A percentile compares a stretch with the other conserved stretches of the same genome.
These are phyloP conservation scores for Aspergillus sclerotioniger DNA, from an alignment of 495 filamentous ascomycete genomes.

Conservation along the genomic window DNA sequence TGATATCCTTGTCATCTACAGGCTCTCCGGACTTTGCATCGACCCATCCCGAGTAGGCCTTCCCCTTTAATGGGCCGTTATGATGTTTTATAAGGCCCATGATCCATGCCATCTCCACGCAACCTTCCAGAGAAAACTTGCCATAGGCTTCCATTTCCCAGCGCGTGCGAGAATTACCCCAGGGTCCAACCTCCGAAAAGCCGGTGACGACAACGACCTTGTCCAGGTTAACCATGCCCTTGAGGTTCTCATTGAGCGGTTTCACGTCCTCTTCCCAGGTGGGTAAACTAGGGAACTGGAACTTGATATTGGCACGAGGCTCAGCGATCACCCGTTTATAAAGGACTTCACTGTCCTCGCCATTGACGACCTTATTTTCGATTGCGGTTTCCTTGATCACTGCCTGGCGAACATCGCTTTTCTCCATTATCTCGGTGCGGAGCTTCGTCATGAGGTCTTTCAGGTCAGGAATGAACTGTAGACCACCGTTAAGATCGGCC, in stretches of 20 bases:
- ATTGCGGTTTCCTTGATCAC: conserved; percentile 94
- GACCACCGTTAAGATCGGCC: conserved; percentile 94
- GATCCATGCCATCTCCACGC: conserved; percentile 99
- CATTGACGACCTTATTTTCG: conserved; percentile 97
- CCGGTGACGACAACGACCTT: conserved; percentile 97
- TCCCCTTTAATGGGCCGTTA: conserved; percentile 96
- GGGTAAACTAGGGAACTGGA: conserved; percentile 84
- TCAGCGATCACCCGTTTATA: conserved; percentile 91
- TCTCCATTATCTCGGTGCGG: conserved; percentile 88
- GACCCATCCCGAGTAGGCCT: conserved; percentile 96
- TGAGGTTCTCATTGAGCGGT: conserved; percentile 79
- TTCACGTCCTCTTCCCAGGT: conserved; percentile 89
- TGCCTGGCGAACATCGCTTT: conserved; percentile 86
- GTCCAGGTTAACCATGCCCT: conserved; percentile 98
- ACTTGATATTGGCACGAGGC: conserved; percentile 96
- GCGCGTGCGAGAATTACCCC: conserved; percentile 95
- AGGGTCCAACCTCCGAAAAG: conserved; percentile 93
- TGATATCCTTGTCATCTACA: conserved; percentile 97
- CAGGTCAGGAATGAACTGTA: conserved; percentile 97
- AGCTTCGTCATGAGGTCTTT: conserved; percentile 89
- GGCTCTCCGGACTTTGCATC: conserved; percentile 91
- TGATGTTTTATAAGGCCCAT: conserved; percentile 99
- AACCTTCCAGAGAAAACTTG: conserved; percentile 95
- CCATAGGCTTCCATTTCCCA: conserved; percentile 99
- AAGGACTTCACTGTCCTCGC: conserved; percentile 84